Conservation (phyloP, 805 yeast genomes). For the Naumovozyma dairenensis region DNA sequence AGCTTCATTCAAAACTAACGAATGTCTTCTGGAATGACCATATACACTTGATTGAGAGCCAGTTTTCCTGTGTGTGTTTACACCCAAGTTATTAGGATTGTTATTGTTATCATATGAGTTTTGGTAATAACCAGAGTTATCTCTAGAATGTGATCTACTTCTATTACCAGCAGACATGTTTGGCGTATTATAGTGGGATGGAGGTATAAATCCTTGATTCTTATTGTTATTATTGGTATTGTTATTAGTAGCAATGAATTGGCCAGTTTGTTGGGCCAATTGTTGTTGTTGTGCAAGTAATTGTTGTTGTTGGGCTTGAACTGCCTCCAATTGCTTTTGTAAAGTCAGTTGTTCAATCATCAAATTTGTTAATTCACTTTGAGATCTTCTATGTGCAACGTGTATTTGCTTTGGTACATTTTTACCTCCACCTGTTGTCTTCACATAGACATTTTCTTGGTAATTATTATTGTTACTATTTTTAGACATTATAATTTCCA, state of each 20-base stretch:
- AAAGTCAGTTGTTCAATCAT: constrained; percentile 84
- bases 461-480: constrained; percentile 4
- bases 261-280: constrained; percentile 49
- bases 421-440: constrained; percentile 30
- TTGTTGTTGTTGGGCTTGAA: constrained; percentile 88
- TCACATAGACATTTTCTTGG: constrained; percentile 15
- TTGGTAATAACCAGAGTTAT: constrained; percentile 26
- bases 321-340: constrained; percentile 86
- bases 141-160: constrained; percentile 30
- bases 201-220: constrained; percentile 12
- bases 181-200: constrained; percentile 22
- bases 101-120: constrained; percentile 7
- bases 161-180: constrained; percentile 14
- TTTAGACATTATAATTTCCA: too few relatives aligned
- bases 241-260: constrained; percentile 28
- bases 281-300: constrained; percentile 33
- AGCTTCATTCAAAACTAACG: constrained; percentile 85
- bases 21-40: constrained; percentile 88
- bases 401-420: constrained; percentile 56
- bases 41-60: constrained; percentile 37
- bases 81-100: constrained; percentile 6
- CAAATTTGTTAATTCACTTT: constrained; percentile 85
- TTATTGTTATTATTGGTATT: constrained; percentile 11
- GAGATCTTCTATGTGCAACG: constrained; percentile 94
- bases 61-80: constrained; percentile 37